phyloP scores from a whole-genome alignment of 768 basidiomycete genomes.

The Boletus rubroflammeus region DNA sequence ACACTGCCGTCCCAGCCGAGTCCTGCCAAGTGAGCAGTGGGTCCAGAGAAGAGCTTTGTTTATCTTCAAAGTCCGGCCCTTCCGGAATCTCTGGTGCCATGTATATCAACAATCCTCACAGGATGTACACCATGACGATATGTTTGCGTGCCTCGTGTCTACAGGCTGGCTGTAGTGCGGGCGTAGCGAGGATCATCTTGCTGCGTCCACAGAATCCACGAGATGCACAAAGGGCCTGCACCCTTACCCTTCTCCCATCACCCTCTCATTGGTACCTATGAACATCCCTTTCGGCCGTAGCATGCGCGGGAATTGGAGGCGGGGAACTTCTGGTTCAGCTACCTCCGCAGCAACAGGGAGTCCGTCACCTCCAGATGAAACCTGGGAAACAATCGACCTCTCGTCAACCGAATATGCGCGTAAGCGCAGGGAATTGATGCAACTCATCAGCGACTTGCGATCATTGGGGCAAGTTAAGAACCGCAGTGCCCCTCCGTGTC shows the following conservation, averaged over 20 bases:
- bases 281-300: not conserved
- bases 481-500: not conserved
- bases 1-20: not conserved
- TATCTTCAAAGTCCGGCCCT: not conserved
- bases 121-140: not conserved
- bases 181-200: not conserved
- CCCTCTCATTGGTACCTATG: not conserved
- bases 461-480: conserved; percentile 36
- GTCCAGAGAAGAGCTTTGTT: not conserved
- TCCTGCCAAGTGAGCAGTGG: too few species aligned
- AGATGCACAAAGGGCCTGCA: conserved; percentile 11
- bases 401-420: conserved; percentile 39
- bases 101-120: not conserved
- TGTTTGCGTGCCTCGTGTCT: not conserved
- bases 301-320: not conserved
- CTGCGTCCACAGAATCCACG: not conserved
- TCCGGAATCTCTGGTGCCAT: not conserved
- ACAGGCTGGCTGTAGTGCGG: not conserved
- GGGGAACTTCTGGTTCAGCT: not conserved
- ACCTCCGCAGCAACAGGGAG: not conserved
- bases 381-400: conserved; percentile 18
- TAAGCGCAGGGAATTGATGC: conserved; percentile 38
- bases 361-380: conserved; percentile 12
- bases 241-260: not conserved
- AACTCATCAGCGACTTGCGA: conserved; percentile 36